phyloP scores from a whole-genome alignment of 2,329 filamentous ascomycete species.

The Hypoxylon rubiginosum region DNA sequence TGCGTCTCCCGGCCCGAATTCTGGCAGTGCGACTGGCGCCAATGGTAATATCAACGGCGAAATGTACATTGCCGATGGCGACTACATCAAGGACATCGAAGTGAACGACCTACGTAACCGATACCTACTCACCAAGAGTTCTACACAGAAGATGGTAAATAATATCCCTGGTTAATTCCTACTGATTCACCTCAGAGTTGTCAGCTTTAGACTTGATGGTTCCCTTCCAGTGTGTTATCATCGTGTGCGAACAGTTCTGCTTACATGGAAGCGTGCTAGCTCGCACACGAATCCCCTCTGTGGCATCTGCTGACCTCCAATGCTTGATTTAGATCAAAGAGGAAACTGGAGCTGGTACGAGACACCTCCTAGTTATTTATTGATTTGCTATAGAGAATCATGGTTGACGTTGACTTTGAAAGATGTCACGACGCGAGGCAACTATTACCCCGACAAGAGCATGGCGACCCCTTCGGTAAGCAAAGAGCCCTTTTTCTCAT shows the following conservation, averaged over 20 bases:
- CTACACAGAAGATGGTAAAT: constrained; percentile 99
- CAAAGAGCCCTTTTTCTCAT: constrained; percentile 42
- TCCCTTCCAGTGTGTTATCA: constrained; percentile 53
- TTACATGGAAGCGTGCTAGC: constrained; percentile 78
- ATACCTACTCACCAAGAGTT: constrained; percentile 96
- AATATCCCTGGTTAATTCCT: constrained; percentile 73
- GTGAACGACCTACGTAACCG: constrained; percentile 98
- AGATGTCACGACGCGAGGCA: constrained; percentile 99
- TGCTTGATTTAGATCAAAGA: constrained; percentile 99
- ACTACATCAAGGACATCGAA: constrained; percentile 99
- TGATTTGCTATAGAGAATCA: constrained; percentile 62
- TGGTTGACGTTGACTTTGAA: constrained; percentile 75
- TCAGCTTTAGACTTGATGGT: constrained; percentile 54
- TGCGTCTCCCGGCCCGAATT: constrained; percentile 56
- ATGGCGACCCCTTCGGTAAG: constrained; percentile 94
- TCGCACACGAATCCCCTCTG: constrained; percentile 72
- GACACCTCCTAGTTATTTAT: constrained; percentile 65
- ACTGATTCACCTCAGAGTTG: constrained; percentile 72
- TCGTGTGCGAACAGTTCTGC: constrained; percentile 74
- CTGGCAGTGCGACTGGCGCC: constrained; percentile 51
- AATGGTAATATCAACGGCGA: constrained; percentile 80
- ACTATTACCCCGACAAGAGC: constrained; percentile 96
- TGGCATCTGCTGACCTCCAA: constrained; percentile 94
- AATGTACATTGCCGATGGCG: constrained; percentile 94
- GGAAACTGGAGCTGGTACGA: constrained; percentile 99